Conservation (phyloP, 2,329 filamentous ascomycete species). For the Simplicillium sp. region DNA sequence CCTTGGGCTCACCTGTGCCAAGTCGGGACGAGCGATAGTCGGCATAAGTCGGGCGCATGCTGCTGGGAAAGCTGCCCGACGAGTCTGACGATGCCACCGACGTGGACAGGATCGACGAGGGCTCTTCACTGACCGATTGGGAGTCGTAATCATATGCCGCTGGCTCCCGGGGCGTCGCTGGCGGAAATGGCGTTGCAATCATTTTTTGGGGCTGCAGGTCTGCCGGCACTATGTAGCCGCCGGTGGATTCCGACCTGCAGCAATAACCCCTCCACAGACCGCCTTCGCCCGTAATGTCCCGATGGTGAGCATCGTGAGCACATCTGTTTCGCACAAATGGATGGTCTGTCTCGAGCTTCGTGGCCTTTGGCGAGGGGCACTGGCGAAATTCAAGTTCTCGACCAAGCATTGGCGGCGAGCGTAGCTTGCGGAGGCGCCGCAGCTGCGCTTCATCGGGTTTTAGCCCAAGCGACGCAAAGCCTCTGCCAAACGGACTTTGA, state of each 20-base stretch:
- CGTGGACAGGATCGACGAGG: constrained; percentile 18
- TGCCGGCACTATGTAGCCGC: constrained; percentile 28
- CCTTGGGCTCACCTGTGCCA: constrained; percentile 30
- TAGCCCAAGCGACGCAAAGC: constrained; percentile 30
- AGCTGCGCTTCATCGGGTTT: constrained; percentile 29
- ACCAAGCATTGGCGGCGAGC: constrained; percentile 82
- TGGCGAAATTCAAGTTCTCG: constrained; percentile 69
- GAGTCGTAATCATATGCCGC: constrained; percentile 30
- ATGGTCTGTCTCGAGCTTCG: constrained; percentile 73
- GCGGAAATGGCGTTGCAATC: constrained; percentile 39
- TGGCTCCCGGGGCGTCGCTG: constrained; percentile 30
- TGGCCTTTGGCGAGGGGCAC: constrained; percentile 75
- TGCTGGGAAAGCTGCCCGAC: constrained; percentile 5
- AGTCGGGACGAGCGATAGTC: neutral
- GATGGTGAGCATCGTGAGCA: constrained; percentile 34
- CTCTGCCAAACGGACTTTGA: constrained; percentile 29
- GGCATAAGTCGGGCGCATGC: neutral
- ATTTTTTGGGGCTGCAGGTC: constrained; percentile 35
- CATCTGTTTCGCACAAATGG: constrained; percentile 39
- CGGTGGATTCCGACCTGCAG: constrained; percentile 28
- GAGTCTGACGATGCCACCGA: constrained; percentile 9
- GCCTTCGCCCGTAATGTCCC: constrained; percentile 45
- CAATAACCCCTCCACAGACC: constrained; percentile 76
- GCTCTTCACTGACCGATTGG: constrained; percentile 28
- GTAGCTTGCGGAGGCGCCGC: constrained; percentile 38